Percentiles rank a stretch among this genome's conserved stretches.
phyloP scores from a whole-genome alignment of 2,329 filamentous ascomycete genomes.

The Fusarium phyllophilum region DNA sequence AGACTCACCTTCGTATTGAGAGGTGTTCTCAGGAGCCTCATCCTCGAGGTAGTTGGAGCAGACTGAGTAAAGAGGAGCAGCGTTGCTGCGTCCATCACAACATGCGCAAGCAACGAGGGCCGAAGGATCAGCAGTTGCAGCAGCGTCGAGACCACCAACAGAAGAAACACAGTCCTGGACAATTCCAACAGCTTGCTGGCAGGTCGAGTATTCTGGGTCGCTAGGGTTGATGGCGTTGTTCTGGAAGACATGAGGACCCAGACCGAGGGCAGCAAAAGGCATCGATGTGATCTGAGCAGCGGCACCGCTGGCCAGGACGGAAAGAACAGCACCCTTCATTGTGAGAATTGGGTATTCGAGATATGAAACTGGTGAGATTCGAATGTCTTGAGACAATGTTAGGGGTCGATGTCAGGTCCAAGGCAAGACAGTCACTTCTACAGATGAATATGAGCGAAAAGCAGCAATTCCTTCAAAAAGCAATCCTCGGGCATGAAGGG shows the following conservation, averaged over 20 bases:
- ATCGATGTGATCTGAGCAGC: slow-evolving; percentile 43
- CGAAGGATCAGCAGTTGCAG: slow-evolving; percentile 37
- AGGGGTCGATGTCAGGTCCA: background rate
- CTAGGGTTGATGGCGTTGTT: slow-evolving; percentile 40
- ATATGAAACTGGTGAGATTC: background rate
- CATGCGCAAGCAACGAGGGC: slow-evolving; percentile 45
- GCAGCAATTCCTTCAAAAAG: slow-evolving; percentile 12
- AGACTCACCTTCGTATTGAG: slow-evolving; percentile 42
- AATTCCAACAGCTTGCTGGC: slow-evolving; percentile 34
- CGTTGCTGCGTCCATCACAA: slow-evolving; percentile 33
- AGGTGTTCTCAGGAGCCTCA: slow-evolving; percentile 34
- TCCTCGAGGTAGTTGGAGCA: slow-evolving; percentile 45
- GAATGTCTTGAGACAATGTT: slow-evolving; percentile 2
- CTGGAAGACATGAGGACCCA: slow-evolving; percentile 35
- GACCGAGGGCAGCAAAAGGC: slow-evolving; percentile 24
- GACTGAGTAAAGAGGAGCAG: slow-evolving; percentile 43
- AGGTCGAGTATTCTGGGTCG: slow-evolving; percentile 42
- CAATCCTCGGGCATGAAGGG: slow-evolving; percentile 3
- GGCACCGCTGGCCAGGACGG: slow-evolving; percentile 37
- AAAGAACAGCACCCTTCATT: slow-evolving; percentile 41
- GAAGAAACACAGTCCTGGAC: slow-evolving; percentile 38
- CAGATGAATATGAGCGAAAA: slow-evolving; percentile 8
- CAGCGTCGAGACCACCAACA: slow-evolving; percentile 38
- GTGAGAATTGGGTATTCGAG: slow-evolving; percentile 8
- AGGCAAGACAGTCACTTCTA: slow-evolving; percentile 18